Percentiles rank a stretch among this genome's conserved stretches.
Conservation (phyloP, 805 yeast genomes). For the Ogataea neopini region DNA sequence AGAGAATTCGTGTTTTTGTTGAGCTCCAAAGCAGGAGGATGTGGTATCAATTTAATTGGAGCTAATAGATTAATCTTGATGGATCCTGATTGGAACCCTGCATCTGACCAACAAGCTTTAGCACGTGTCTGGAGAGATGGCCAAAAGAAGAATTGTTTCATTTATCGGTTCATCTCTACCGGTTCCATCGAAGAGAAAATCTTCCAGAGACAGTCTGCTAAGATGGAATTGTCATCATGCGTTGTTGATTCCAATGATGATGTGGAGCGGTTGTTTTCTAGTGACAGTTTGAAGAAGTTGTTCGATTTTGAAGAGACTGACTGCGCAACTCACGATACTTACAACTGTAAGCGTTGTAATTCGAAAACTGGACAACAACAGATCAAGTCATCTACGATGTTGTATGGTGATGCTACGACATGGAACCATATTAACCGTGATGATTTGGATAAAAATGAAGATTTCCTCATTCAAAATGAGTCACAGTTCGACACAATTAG, state of each 20-base stretch:
- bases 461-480: slow-evolving; percentile 76
- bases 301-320: slow-evolving; percentile 70
- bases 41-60: slow-evolving; percentile 96
- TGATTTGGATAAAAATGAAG: slow-evolving; percentile 67
- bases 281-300: slow-evolving; percentile 74
- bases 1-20: slow-evolving; percentile 84
- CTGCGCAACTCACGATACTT: slow-evolving; percentile 93
- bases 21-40: slow-evolving; percentile 97
- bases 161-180: slow-evolving; percentile 88
- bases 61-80: slow-evolving; percentile 86
- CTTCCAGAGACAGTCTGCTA: slow-evolving; percentile 93
- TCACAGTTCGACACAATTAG: slow-evolving; percentile 65
- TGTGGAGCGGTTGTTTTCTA: slow-evolving; percentile 87
- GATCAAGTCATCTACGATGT: slow-evolving; percentile 75
- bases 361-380: slow-evolving; percentile 54
- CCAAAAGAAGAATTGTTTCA: slow-evolving; percentile 94
- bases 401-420: slow-evolving; percentile 95
- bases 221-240: slow-evolving; percentile 87
- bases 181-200: slow-evolving; percentile 97
- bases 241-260: slow-evolving; percentile 97
- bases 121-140: slow-evolving; percentile 99
- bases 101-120: slow-evolving; percentile 95
- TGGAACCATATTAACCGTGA: slow-evolving; percentile 88
- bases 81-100: slow-evolving; percentile 98
- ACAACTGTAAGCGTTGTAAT: slow-evolving; percentile 79